Percentiles rank a stretch among this genome's conserved stretches.
phyloP scores from a whole-genome alignment of 2,329 filamentous ascomycete genomes.

The Paraconiothyrium brasiliense region DNA sequence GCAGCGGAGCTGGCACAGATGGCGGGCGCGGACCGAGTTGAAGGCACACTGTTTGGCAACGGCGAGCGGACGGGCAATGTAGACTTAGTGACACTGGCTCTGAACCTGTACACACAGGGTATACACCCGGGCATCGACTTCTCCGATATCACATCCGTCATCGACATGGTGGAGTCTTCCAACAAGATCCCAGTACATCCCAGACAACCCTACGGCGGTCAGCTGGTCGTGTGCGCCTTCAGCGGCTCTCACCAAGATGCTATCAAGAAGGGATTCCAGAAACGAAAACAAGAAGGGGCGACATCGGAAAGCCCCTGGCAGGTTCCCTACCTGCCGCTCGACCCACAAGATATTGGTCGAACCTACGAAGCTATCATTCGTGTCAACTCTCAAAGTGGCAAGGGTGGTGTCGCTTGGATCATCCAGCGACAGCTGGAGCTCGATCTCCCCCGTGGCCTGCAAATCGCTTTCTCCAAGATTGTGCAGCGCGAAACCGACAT shows the following conservation, averaged over 20 bases:
- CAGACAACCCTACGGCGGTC: conserved; percentile 88
- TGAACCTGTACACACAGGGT: conserved; percentile 96
- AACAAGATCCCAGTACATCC: conserved; percentile 95
- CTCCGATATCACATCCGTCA: conserved; percentile 84
- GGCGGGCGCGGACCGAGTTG: conserved; percentile 93
- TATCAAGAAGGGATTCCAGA: conserved; percentile 87
- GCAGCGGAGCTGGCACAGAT: conserved; percentile 94
- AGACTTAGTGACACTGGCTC: conserved; percentile 87
- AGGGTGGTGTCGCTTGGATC: conserved; percentile 94
- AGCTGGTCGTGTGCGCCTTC: conserved; percentile 91
- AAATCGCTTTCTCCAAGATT: conserved; percentile 88
- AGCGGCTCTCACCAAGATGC: conserved; percentile 94
- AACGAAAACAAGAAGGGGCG: conserved; percentile 69
- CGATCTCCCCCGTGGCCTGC: conserved; percentile 90
- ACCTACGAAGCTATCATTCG: conserved; percentile 99
- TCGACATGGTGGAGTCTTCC: conserved; percentile 87
- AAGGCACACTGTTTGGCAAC: conserved; percentile 93
- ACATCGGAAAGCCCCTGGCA: conserved; percentile 77
- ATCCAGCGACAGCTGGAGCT: conserved; percentile 88
- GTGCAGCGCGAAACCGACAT: conserved; percentile 84
- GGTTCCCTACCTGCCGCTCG: conserved; percentile 90
- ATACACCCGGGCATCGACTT: conserved; percentile 88
- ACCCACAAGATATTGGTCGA: conserved; percentile 90
- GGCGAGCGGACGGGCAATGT: conserved; percentile 96
- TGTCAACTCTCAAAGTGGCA: conserved; percentile 95